Conservation (phyloP, 2,329 filamentous ascomycete genomes). For the Pyricularia grisea region DNA sequence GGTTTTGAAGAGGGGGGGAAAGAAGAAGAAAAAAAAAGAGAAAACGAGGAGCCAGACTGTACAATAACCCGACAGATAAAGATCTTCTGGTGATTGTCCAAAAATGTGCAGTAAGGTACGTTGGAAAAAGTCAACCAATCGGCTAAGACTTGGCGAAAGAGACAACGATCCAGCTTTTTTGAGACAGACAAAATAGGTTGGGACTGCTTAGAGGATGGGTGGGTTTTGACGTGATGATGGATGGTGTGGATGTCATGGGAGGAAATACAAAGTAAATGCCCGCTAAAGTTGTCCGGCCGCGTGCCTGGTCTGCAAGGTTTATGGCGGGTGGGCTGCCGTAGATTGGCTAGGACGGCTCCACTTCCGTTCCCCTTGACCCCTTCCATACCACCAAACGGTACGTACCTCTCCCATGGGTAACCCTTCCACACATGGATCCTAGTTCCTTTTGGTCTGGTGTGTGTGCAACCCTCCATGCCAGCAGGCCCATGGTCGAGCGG, state of each 20-base stretch:
- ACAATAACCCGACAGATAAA: neutral
- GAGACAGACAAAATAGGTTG: neutral
- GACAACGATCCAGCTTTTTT: neutral
- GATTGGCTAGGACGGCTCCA: neutral
- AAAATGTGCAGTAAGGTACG: neutral
- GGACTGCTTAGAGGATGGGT: neutral
- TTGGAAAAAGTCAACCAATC: neutral
- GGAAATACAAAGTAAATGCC: neutral
- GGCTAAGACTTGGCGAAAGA: neutral
- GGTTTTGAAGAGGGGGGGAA: neutral
- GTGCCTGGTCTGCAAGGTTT: neutral
- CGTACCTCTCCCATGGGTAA: neutral
- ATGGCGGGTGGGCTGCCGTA: neutral
- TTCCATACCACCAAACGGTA: neutral
- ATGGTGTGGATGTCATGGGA: neutral
- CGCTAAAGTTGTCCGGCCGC: neutral
- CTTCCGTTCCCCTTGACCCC: neutral
- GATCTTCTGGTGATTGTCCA: neutral
- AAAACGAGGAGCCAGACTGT: neutral
- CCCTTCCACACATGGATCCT: neutral
- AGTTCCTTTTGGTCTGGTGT: neutral
- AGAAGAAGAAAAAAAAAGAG: neutral
- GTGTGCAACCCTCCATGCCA: neutral
- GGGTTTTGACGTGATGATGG: constrained; percentile 1
- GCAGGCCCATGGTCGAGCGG: neutral